These are phyloP conservation scores for Colletotrichum musicola DNA, from an alignment of 2,329 filamentous ascomycete species.

Conservation along the genomic window DNA sequence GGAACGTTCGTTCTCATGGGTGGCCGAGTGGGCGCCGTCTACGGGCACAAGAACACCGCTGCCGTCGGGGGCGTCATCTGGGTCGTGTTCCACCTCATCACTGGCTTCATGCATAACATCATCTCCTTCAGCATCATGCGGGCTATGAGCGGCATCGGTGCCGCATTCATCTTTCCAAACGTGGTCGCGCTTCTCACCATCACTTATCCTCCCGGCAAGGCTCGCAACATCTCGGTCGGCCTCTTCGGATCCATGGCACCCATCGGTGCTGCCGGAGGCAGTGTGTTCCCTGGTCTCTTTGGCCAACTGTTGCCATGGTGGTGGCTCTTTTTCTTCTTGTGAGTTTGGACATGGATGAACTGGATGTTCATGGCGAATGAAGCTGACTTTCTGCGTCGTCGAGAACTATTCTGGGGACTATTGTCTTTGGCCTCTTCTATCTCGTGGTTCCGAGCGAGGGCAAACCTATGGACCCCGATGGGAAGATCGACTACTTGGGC, in stretches of 20 bases:
- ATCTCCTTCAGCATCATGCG: slow-evolving; percentile 12
- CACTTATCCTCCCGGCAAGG: slow-evolving; percentile 1
- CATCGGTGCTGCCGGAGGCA: too few species aligned
- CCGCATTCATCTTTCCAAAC: slow-evolving; percentile 5
- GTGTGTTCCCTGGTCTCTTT: too few species aligned
- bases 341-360: too few species aligned
- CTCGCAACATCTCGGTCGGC: slow-evolving; percentile 2
- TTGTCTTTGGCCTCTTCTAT: too few species aligned
- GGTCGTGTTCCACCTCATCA: slow-evolving; percentile 5
- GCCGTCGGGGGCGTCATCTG: neutral
- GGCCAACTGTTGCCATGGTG: too few species aligned
- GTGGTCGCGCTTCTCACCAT: slow-evolving; percentile 7
- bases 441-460: too few species aligned
- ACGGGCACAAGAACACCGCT: slow-evolving; percentile 10
- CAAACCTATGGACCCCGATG: too few species aligned
- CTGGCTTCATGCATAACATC: slow-evolving; percentile 15
- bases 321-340: too few species aligned
- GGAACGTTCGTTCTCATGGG: slow-evolving; percentile 13
- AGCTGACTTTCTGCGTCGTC: too few species aligned
- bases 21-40: slow-evolving; percentile 5
- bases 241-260: slow-evolving; percentile 5
- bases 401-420: too few species aligned
- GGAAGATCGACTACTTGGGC: too few species aligned
- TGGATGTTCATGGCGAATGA: too few species aligned
- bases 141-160: neutral